Conservation (phyloP, 352 stramenopile species). For the Globisporangium recalcitrans region DNA sequence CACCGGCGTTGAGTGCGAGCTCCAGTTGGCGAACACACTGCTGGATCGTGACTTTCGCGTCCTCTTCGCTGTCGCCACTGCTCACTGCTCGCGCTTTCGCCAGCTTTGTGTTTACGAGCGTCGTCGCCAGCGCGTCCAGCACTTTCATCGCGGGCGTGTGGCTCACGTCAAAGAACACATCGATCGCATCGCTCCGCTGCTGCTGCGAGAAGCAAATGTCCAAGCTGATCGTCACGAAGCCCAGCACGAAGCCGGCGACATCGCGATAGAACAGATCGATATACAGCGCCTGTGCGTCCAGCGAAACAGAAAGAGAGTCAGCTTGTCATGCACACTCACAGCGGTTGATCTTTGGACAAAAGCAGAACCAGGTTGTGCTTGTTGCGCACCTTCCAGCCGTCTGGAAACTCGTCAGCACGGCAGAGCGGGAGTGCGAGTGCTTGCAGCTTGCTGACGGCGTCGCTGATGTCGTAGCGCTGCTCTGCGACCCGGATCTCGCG, state of each 20-base stretch:
- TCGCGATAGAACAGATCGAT: slow-evolving; percentile 55
- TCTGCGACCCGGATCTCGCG: slow-evolving; percentile 40
- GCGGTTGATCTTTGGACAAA: neutral
- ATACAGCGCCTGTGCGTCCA: slow-evolving; percentile 34
- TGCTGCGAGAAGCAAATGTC: slow-evolving; percentile 40
- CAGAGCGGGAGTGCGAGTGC: slow-evolving; percentile 36
- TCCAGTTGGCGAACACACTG: slow-evolving; percentile 52
- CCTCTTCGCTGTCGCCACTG: slow-evolving; percentile 14
- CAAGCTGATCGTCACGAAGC: slow-evolving; percentile 47
- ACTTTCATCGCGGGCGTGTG: slow-evolving; percentile 31
- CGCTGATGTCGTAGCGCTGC: slow-evolving; percentile 35
- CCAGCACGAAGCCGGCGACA: slow-evolving; percentile 41
- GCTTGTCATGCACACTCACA: neutral
- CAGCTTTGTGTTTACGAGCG: slow-evolving; percentile 24
- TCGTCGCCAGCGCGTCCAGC: slow-evolving; percentile 29
- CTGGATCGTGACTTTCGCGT: slow-evolving; percentile 29
- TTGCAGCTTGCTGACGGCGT: slow-evolving; percentile 24
- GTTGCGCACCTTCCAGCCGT: slow-evolving; percentile 41
- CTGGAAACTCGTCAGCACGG: slow-evolving; percentile 23
- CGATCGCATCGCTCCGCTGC: slow-evolving; percentile 40
- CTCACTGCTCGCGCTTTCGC: neutral
- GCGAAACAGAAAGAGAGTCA: neutral
- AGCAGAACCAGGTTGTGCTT: neutral
- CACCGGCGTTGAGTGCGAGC: slow-evolving; percentile 19
- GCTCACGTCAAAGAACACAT: slow-evolving; percentile 49